These are phyloP conservation scores for Rostrohypoxylon terebratum DNA, from an alignment of 495 filamentous ascomycete genomes.

Conservation along the genomic window DNA sequence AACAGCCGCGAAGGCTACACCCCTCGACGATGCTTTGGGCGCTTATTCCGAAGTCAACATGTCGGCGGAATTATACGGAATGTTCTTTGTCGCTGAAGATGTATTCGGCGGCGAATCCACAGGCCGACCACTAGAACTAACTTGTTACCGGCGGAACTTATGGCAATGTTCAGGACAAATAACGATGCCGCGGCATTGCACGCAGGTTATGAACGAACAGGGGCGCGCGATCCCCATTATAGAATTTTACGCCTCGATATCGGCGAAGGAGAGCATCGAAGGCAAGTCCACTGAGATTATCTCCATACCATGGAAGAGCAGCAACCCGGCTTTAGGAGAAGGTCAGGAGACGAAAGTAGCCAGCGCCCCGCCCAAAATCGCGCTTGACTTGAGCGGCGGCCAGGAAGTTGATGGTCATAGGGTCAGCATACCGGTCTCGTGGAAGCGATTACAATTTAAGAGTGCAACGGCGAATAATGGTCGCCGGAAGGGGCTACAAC, in stretches of 20 bases:
- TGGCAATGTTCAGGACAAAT: conserved; percentile 90
- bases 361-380: conserved; percentile 66
- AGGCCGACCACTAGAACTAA: conserved; percentile 80
- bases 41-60: conserved; percentile 71
- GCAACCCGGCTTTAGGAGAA: conserved; percentile 66
- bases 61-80: conserved; percentile 88
- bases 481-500: conserved; percentile 75
- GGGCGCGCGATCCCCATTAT: conserved; percentile 79
- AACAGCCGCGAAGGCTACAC: conserved; percentile 73
- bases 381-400: conserved; percentile 77
- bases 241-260: conserved; percentile 81
- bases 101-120: conserved; percentile 62
- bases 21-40: conserved; percentile 70
- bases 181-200: conserved; percentile 76
- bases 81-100: conserved; percentile 92
- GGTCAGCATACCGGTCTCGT: conserved; percentile 82
- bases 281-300: conserved; percentile 91
- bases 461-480: conserved; percentile 91
- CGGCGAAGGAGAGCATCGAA: conserved; percentile 90
- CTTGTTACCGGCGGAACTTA: conserved; percentile 90
- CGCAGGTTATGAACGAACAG: conserved; percentile 80
- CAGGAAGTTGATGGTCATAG: conserved; percentile 77
- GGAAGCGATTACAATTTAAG: conserved; percentile 93
- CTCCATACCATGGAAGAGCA: conserved; percentile 91
- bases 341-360: conserved; percentile 62